Base-by-base conservation (phyloP, 257 asterid species). In the Solanum megistacrolobum region DNA sequence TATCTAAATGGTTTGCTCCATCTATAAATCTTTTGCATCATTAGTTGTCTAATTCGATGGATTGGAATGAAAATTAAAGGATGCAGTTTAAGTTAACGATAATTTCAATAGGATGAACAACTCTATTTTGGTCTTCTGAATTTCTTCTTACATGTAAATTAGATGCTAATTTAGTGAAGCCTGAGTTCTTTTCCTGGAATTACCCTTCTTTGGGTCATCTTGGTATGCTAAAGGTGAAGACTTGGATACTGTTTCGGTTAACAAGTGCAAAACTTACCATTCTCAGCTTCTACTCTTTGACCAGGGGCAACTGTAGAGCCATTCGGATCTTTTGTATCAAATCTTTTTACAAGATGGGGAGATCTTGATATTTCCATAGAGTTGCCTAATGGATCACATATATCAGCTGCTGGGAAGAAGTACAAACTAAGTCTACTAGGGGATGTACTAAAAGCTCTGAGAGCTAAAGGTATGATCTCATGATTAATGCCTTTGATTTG, bases 291-390 rank as follows among this genome's bases (percentile, higher is more conserved):
- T 55, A 75, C 65, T 90, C 90, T 90, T 89, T 90, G 81, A 89
- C 90, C 95, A 97, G 99, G 98, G 92, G 98, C 96, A 89, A 95
- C 97, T 85, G 99, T 96, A 88, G 99, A 97, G 88, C 99, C 99
- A 85, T 97, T 68, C 89, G 99, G 99, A 86, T 97, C 99, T 83
- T 96, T 96, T 93, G 99, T 87, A n/a, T 97, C 99, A 68, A 90
- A 96, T 92, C 98, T 96, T 89, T 97, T 97, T 87, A 91, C 99
- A 86, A 96, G 93, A 91, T 95, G 98, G 98, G 99, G 99, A 84
- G 99, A 97, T 91, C 87, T 97, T 92, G 99, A 97, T 92, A 90
- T 97, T 87, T 95, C 99, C 69, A 87, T 97, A 35, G 99, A 96
- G 92, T 75, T 97, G 90, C 91, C 88, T 86, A 95, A 93, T 89